Evolutionary conservation across 108 stramenopile species (phyloP).

Genomic region (Discostella stelligeroides): DNA sequence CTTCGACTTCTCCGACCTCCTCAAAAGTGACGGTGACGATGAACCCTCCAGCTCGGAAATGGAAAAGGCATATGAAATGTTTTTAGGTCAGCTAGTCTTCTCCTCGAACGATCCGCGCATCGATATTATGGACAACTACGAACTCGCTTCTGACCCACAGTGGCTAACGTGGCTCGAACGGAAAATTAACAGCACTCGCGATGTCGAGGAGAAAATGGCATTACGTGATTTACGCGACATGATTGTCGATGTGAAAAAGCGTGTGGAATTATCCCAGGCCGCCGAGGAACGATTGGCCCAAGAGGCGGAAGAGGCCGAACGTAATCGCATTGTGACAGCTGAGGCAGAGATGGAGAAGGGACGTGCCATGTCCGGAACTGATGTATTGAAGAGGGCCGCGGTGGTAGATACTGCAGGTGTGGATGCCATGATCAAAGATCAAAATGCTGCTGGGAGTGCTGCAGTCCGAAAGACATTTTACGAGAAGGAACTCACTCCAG

Average conservation of each 20-base stretch:
- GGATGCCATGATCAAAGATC: slow-evolving; percentile 32
- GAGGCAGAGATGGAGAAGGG: slow-evolving; percentile 74
- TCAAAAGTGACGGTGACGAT: slow-evolving; percentile 40
- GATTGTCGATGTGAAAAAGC: slow-evolving; percentile 75
- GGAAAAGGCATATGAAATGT: slow-evolving; percentile 80
- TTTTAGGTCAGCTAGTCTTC: slow-evolving; percentile 89
- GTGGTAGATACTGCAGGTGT: slow-evolving; percentile 65
- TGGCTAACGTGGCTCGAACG: slow-evolving; percentile 72
- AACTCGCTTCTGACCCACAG: slow-evolving; percentile 60
- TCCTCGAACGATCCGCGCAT: slow-evolving; percentile 86
- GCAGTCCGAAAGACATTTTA: slow-evolving; percentile 62
- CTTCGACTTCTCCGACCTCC: slow-evolving; percentile 63
- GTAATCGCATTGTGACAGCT: slow-evolving; percentile 53
- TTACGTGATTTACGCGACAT: slow-evolving; percentile 71
- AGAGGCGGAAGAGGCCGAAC: slow-evolving; percentile 72
- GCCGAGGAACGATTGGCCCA: slow-evolving; percentile 66
- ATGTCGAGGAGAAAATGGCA: slow-evolving; percentile 81
- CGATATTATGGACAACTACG: slow-evolving; percentile 86
- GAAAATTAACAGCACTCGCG: slow-evolving; percentile 63
- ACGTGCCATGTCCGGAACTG: slow-evolving; percentile 63
- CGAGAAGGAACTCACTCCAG: slow-evolving; percentile 80
- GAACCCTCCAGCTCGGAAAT: slow-evolving; percentile 47
- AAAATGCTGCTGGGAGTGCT: slow-evolving; percentile 6
- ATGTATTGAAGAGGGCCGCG: slow-evolving; percentile 74
- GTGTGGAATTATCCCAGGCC: slow-evolving; percentile 61